These are phyloP conservation scores for Biscogniauxia mediterranea DNA, from an alignment of 2,329 filamentous ascomycete genomes.

Conservation along the genomic window DNA sequence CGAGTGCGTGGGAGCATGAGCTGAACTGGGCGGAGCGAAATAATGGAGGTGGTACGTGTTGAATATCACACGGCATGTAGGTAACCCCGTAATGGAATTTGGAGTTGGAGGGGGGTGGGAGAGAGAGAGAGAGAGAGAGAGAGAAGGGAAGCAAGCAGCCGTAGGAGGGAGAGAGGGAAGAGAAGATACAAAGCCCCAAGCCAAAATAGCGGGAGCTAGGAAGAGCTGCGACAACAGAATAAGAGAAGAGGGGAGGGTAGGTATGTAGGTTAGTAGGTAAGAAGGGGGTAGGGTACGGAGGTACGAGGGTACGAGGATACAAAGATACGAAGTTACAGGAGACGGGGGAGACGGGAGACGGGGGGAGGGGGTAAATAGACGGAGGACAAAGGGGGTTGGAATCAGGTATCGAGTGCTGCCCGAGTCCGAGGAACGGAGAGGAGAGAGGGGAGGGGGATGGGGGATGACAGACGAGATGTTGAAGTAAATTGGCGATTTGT, in stretches of 20 bases:
- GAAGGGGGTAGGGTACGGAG: no score
- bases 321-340: no score
- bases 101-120: constrained; percentile 4
- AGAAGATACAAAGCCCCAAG: constrained; percentile 19
- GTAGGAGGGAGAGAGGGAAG: constrained; percentile 8
- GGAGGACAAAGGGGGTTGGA: constrained; percentile 13
- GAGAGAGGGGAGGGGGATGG: background rate
- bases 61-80: background rate
- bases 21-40: background rate
- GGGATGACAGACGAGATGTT: constrained; percentile 1
- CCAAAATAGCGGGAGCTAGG: constrained; percentile 12
- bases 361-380: constrained; percentile 4
- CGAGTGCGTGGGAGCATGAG: background rate
- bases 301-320: constrained; percentile 8
- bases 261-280: no score
- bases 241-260: constrained; percentile 9
- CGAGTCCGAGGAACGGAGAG: constrained; percentile 18
- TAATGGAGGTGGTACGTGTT: background rate
- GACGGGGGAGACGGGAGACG: no score
- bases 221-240: constrained; percentile 20
- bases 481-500: background rate
- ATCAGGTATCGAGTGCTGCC: constrained; percentile 7
- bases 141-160: constrained; percentile 10
- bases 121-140: constrained; percentile 9
- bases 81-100: constrained; percentile 17